Evolutionary conservation across 495 filamentous ascomycete genomes (phyloP), one percentile per base, ranked within the genome.

Genomic region (Pyrenula aspistea): DNA sequence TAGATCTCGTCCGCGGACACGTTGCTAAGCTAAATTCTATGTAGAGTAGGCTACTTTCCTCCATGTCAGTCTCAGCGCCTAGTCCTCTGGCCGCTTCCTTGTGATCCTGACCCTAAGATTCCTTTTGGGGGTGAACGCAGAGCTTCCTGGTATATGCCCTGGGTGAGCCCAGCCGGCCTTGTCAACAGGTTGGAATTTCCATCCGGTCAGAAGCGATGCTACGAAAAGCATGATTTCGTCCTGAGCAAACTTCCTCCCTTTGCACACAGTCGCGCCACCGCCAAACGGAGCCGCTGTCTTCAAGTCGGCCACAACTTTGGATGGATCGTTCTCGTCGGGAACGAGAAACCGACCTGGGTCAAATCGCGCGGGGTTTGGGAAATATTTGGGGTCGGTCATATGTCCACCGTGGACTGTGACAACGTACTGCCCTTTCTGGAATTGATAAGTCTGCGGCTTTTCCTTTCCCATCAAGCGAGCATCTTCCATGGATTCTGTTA

Each of bases 261-360:
- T 76, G 48, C 76, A 76, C 0, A 72, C 67, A 15, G 68, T 62
- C 22, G 68, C 52, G 1, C 75, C 76, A 2, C 73, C 75, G 51
- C 78, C 75, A 61, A 75, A 78, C 0, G 74, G 73, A 19, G 63
- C 64, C 48, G 80, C 71, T 1, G 63, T 69, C 15, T 59, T 62
- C 36, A 66, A 54, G 55, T 72, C 64, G 12, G 58, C 56, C 1
- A 47, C 22, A 1, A 59, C 12, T 42, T 56, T 56, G 22, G 22
- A 21, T 42, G 24, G 24, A 25, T 47, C 50, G 22, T 24, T 20
- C 22, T 52, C 50, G 50, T 52, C 50, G 25, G 61, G 68, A 12
- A 70, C 57, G n/a, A 83, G 68, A 55, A 77, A 80, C 15, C 82
- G 67, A 20, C 77, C 69, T 1, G 78, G 77, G 55, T 76, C 72